Conservation (phyloP, 768 basidiomycete genomes). For the Tremella yokohamensis region DNA sequence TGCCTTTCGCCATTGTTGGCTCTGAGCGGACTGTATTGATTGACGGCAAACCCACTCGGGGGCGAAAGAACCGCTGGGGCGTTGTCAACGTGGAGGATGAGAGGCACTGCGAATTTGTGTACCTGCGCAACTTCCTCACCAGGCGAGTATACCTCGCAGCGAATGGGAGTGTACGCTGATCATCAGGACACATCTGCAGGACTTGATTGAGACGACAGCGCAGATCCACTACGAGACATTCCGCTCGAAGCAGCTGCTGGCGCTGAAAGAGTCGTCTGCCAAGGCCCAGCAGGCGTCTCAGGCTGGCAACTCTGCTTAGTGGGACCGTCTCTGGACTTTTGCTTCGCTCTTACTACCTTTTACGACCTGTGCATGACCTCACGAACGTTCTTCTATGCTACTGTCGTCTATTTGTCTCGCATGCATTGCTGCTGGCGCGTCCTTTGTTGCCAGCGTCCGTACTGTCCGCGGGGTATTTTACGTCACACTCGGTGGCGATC, state of each 20-base stretch:
- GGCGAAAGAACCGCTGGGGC: constrained; percentile 96
- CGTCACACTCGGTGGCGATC: too few species aligned
- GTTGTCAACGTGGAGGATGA: constrained; percentile 97
- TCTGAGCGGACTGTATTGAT: constrained; percentile 93
- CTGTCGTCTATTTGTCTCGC: too few species aligned
- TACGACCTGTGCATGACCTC: too few species aligned
- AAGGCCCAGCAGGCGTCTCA: constrained; percentile 35
- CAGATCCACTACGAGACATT: constrained; percentile 99
- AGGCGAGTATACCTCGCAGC: constrained; percentile 55
- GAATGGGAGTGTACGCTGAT: not conserved
- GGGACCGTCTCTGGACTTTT: too few species aligned
- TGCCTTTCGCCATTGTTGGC: constrained; percentile 97
- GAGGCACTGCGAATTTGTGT: constrained; percentile 95
- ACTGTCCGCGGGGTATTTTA: too few species aligned
- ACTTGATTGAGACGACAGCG: constrained; percentile 97
- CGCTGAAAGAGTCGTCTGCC: constrained; percentile 86
- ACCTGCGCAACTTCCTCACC: constrained; percentile 94
- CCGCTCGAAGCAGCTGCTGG: constrained; percentile 94
- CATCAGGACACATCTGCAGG: constrained; percentile 86
- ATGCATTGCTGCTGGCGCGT: too few species aligned
- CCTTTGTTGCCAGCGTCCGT: too few species aligned
- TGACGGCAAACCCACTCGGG: constrained; percentile 90
- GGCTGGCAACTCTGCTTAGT: not conserved
- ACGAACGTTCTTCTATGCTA: too few species aligned
- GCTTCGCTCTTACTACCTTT: too few species aligned